phyloP scores from a whole-genome alignment of 2,329 filamentous ascomycete genomes.

The Fusarium concolor region DNA sequence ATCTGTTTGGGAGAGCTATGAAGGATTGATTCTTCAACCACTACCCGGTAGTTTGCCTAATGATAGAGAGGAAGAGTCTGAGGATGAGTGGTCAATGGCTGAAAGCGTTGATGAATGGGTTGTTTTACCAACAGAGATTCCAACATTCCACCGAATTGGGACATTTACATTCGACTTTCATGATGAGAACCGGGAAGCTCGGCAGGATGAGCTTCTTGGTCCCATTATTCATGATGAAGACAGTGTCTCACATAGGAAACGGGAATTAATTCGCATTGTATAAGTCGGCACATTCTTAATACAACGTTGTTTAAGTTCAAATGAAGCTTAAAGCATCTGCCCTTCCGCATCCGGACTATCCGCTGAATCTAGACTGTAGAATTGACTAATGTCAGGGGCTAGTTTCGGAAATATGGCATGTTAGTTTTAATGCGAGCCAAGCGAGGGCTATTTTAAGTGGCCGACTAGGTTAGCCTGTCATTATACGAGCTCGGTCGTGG shows the following conservation, averaged over 20 bases:
- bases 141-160: background rate
- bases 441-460: too few species aligned
- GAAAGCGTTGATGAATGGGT: too few species aligned
- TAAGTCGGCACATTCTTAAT: background rate
- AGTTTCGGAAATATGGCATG: too few species aligned
- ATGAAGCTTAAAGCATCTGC: too few species aligned
- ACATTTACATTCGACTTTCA: constrained; percentile 7
- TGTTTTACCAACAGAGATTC: background rate
- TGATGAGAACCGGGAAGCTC: background rate
- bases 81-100: accelerated
- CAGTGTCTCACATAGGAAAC: background rate
- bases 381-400: too few species aligned
- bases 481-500: too few species aligned
- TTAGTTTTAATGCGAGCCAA: too few species aligned
- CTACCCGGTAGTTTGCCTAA: background rate
- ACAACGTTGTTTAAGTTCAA: too few species aligned
- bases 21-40: background rate
- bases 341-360: too few species aligned
- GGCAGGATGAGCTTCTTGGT: background rate
- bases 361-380: too few species aligned
- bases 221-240: background rate
- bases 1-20: constrained; percentile 8
- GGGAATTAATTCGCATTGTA: background rate
- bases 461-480: too few species aligned
- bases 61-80: too few species aligned